Percentiles rank a stretch among this genome's conserved stretches.
phyloP scores from a whole-genome alignment of 202 grass and related monocot species.

The Brachypodium distachyon region DNA sequence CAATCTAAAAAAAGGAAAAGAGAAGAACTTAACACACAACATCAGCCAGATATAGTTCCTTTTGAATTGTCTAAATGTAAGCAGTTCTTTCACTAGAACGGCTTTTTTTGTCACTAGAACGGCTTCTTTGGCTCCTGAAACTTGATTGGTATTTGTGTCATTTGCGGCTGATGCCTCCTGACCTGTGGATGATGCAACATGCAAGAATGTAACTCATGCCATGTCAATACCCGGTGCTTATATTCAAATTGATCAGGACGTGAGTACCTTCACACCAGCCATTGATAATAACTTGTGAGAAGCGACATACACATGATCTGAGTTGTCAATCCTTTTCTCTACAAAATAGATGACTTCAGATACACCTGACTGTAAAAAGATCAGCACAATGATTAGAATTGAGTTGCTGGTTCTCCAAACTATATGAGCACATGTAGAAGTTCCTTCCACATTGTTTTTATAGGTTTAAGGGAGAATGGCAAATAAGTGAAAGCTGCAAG shows the following conservation, averaged over 20 bases:
- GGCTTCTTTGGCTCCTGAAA: slow-evolving; percentile 57
- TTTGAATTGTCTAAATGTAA: neutral
- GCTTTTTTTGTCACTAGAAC: slow-evolving; percentile 17
- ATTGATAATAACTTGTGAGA: slow-evolving; percentile 85
- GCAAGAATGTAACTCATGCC: neutral
- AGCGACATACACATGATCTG: slow-evolving; percentile 67
- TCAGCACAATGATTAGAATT: slow-evolving; percentile 9
- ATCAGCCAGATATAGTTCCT: slow-evolving; percentile 7
- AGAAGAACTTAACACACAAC: neutral
- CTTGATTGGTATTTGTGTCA: slow-evolving; percentile 72
- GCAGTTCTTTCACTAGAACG: neutral
- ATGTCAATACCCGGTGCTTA: neutral
- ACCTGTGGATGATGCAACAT: slow-evolving; percentile 46
- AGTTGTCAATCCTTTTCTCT: slow-evolving; percentile 75
- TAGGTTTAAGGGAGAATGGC: neutral
- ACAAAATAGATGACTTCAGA: slow-evolving; percentile 98
- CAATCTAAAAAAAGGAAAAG: neutral
- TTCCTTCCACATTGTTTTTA: neutral
- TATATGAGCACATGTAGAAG: neutral
- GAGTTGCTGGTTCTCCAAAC: neutral
- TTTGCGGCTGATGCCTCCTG: slow-evolving; percentile 80
- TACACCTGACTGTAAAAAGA: slow-evolving; percentile 82
- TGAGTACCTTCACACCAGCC: slow-evolving; percentile 77
- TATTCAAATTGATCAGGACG: neutral
- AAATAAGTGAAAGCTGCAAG: neutral